Evolutionary conservation across 148 eudicot species (phyloP).

Genomic region (Persicaria maculosa): DNA sequence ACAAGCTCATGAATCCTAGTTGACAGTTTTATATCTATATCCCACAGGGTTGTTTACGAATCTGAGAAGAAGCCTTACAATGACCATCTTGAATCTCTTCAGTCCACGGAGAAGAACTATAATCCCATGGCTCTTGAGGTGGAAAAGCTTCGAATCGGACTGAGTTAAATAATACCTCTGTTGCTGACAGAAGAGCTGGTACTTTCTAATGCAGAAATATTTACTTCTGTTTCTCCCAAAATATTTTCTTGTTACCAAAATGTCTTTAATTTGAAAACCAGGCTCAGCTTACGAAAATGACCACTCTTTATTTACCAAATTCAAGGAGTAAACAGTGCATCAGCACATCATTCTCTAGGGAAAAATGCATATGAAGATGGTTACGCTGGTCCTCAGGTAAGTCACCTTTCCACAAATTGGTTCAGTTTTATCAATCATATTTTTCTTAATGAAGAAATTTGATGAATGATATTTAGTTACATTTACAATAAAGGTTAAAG

Average conservation of each 20-base stretch:
- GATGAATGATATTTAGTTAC: too few species aligned
- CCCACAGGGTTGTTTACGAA: constrained; percentile 79
- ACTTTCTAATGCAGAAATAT: background rate
- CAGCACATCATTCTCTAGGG: constrained; percentile 46
- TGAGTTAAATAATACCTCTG: constrained; percentile 53
- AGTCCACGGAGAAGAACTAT: constrained; percentile 95
- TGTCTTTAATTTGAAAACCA: background rate
- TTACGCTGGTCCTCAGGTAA: constrained; percentile 66
- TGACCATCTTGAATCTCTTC: constrained; percentile 93
- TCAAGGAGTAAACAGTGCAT: constrained; percentile 37
- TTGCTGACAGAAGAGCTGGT: constrained; percentile 65
- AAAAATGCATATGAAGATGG: constrained; percentile 38
- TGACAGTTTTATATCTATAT: constrained; percentile 9
- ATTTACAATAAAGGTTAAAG: too few species aligned
- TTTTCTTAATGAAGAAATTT: too few species aligned
- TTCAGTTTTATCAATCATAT: background rate
- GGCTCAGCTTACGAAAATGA: constrained; percentile 29
- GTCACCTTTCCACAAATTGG: background rate
- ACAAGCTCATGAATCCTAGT: background rate
- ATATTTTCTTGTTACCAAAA: background rate
- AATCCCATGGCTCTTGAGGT: constrained; percentile 85
- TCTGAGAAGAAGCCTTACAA: constrained; percentile 80
- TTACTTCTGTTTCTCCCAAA: background rate
- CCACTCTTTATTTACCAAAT: background rate
- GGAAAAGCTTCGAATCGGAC: constrained; percentile 65